Evolutionary conservation across 2,329 filamentous ascomycete genomes (phyloP).

Genomic region (Ceratocystis variospora): DNA sequence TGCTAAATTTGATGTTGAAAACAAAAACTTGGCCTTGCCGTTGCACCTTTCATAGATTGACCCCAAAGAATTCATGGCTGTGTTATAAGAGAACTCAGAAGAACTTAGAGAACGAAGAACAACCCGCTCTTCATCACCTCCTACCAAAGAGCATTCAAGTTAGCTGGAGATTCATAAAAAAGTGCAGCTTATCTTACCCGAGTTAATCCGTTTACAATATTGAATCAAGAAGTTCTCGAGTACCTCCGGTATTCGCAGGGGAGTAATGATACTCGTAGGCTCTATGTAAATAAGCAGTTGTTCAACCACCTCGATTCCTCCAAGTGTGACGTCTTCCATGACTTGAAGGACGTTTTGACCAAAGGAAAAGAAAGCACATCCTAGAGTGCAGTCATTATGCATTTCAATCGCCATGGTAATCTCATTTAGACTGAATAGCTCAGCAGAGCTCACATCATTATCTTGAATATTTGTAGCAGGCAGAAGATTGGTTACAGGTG

Average conservation of each 20-base stretch:
- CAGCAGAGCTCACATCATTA: background rate
- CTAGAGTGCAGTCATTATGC: constrained; percentile 54
- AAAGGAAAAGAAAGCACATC: constrained; percentile 72
- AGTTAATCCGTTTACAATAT: constrained; percentile 15
- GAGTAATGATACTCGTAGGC: constrained; percentile 42
- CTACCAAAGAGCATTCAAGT: background rate
- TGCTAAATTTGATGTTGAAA: constrained; percentile 15
- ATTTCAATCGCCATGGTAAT: constrained; percentile 55
- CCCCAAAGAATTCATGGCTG: constrained; percentile 32
- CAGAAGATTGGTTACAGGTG: background rate
- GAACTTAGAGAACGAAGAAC: constrained; percentile 54
- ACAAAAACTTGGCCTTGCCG: constrained; percentile 38
- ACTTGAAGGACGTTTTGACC: constrained; percentile 56
- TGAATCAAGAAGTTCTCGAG: constrained; percentile 22
- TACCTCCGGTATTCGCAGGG: constrained; percentile 32
- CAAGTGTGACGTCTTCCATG: constrained; percentile 60
- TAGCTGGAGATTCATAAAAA: background rate
- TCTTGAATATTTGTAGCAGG: background rate
- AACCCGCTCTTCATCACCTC: background rate
- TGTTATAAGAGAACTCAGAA: constrained; percentile 56
- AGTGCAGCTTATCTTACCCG: background rate
- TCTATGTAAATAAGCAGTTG: constrained; percentile 41
- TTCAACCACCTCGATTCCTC: constrained; percentile 55
- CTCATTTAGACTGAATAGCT: background rate
- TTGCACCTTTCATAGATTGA: constrained; percentile 42